Conservation (phyloP, 1,139 yeast species). For the Hemisphaericaspora lyxosophila region DNA sequence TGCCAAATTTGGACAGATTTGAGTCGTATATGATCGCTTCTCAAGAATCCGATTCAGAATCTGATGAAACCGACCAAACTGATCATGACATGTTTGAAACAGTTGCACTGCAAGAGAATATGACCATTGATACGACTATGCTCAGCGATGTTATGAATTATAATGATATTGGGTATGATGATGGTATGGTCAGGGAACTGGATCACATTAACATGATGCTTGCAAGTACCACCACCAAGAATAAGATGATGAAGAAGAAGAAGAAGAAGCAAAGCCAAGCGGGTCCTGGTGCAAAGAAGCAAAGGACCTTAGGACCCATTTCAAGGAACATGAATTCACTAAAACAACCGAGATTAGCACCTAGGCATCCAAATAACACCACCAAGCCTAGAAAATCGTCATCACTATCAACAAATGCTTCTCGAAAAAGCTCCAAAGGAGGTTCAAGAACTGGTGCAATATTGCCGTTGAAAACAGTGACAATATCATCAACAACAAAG, state of each 20-base stretch:
- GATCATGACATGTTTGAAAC: neutral
- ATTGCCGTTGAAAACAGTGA: neutral
- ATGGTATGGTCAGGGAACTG: slow-evolving; percentile 18
- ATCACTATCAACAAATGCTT: too few species aligned
- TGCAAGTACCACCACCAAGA: slow-evolving; percentile 7
- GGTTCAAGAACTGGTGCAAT: neutral
- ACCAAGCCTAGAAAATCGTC: neutral
- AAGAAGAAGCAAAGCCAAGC: neutral
- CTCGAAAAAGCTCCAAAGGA: neutral
- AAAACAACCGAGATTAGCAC: neutral
- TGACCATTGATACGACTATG: neutral
- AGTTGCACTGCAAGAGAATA: neutral
- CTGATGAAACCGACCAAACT: neutral
- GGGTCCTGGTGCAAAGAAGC: too few species aligned
- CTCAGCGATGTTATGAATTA: slow-evolving; percentile 6
- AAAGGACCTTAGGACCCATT: neutral
- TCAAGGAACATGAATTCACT: neutral
- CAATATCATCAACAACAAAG: neutral
- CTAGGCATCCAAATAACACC: neutral
- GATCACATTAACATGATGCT: slow-evolving; percentile 23
- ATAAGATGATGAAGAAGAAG: neutral
- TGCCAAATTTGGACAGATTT: slow-evolving; percentile 3
- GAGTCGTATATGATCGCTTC: slow-evolving; percentile 4
- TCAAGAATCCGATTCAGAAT: slow-evolving; percentile 5
- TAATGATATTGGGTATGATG: slow-evolving; percentile 3